Percentiles rank a stretch among this genome's conserved stretches.
Conservation (phyloP, 177 flowering plant species). For the Vitis hybrid region DNA sequence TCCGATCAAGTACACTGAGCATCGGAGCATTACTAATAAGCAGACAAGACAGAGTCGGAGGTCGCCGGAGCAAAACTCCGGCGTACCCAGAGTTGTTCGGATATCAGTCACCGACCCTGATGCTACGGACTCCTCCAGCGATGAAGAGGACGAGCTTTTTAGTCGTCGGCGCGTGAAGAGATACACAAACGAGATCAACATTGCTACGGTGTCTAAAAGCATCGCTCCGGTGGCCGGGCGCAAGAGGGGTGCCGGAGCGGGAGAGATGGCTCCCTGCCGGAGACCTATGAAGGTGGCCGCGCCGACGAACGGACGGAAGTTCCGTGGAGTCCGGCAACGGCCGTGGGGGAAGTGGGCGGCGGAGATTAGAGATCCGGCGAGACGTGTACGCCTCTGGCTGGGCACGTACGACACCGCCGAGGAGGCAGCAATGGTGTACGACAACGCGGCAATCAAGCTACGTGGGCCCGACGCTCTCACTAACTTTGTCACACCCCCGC, state of each 20-base stretch:
- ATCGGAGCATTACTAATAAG: conserved; percentile 35
- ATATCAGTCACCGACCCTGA: conserved; percentile 65
- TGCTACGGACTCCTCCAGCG: conserved; percentile 88
- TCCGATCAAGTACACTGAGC: conserved; percentile 59
- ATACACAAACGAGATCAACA: conserved; percentile 49
- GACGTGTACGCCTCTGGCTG: conserved; percentile 69
- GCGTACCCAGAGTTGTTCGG: conserved; percentile 37
- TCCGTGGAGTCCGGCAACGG: conserved; percentile 77
- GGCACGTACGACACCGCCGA: conserved; percentile 87
- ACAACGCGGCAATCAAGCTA: conserved; percentile 72
- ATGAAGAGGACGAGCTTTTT: conserved; percentile 47
- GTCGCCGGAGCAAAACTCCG: neutral
- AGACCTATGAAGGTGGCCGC: conserved; percentile 10
- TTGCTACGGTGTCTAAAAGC: conserved; percentile 20
- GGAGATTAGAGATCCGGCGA: conserved; percentile 79
- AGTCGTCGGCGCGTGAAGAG: conserved; percentile 55
- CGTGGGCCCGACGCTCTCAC: conserved; percentile 78
- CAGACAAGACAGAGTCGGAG: conserved; percentile 10
- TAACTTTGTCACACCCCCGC: conserved; percentile 50
- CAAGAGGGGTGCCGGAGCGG: neutral
- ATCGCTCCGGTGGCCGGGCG: neutral
- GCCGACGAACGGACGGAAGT: conserved; percentile 33
- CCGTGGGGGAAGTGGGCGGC: conserved; percentile 99
- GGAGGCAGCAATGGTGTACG: conserved; percentile 83
- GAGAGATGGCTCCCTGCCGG: neutral